Evolutionary conservation across 139 green algal species (phyloP).

Genomic region (Chlamydomonas sp.): DNA sequence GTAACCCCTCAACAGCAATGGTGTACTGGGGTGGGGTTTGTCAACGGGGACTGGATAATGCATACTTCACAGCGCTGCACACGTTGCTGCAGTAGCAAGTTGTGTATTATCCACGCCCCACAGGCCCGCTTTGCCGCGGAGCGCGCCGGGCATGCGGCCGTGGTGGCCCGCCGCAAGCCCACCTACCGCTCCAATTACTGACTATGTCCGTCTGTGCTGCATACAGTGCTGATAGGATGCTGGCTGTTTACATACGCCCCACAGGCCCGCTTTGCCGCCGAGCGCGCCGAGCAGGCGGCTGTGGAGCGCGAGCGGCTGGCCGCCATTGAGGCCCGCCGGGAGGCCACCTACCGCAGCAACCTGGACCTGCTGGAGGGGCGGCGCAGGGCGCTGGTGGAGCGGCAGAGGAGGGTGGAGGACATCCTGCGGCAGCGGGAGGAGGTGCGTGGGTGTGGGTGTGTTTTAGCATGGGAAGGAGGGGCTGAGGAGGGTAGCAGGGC

Average conservation of each 20-base stretch:
- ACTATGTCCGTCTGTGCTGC: background rate
- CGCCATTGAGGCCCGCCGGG: constrained; percentile 33
- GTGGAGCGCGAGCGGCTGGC: constrained; percentile 36
- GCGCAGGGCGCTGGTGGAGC: constrained; percentile 25
- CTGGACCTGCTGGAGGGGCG: constrained; percentile 40
- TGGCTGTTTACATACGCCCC: background rate
- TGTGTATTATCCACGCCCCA: background rate
- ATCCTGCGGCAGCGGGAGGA: constrained; percentile 48
- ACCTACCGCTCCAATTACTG: background rate
- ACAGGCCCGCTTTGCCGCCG: background rate
- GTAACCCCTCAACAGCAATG: no score
- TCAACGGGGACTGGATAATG: no score
- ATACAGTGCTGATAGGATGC: background rate
- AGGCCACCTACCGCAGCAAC: constrained; percentile 37
- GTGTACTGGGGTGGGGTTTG: no score
- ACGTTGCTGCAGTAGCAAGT: background rate
- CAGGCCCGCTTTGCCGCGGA: constrained; percentile 15
- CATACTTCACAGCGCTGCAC: background rate
- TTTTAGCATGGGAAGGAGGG: constrained; percentile 36
- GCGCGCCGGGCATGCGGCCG: background rate
- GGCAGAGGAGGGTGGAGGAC: constrained; percentile 29
- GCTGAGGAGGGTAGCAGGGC: background rate
- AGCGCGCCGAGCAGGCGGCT: constrained; percentile 9
- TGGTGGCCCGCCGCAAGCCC: background rate
- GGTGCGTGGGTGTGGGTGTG: constrained; percentile 22